Percentiles rank a stretch among this genome's conserved stretches.
phyloP scores from a whole-genome alignment of 768 basidiomycete genomes.

The Panaeolus cyanescens region DNA sequence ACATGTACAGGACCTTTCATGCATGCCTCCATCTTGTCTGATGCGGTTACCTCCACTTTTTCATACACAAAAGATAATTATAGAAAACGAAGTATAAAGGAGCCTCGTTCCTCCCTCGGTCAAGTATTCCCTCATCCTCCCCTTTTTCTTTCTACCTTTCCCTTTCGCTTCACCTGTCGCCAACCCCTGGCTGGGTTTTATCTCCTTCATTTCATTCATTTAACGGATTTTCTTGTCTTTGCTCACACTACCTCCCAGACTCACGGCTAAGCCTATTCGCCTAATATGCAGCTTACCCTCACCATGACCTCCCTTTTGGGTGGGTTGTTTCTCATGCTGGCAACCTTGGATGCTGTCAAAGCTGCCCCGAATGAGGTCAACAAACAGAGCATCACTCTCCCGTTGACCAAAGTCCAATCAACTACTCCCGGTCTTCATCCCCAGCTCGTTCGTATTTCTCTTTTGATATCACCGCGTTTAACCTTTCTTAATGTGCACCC shows the following conservation, averaged over 20 bases:
- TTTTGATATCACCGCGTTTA: not conserved
- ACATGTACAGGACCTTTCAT: not conserved
- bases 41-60: not conserved
- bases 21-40: not conserved
- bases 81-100: not conserved
- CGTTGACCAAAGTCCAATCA: slow-evolving; percentile 1
- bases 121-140: not conserved
- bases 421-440: slow-evolving; percentile 23
- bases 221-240: not conserved
- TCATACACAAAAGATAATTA: not conserved
- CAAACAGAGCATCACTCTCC: slow-evolving; percentile 3
- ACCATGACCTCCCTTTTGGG: slow-evolving; percentile 9
- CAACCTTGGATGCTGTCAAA: not conserved
- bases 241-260: not conserved
- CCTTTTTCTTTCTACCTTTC: not conserved
- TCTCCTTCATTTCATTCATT: not conserved
- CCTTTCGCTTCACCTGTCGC: slow-evolving; percentile 1
- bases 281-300: slow-evolving; percentile 8
- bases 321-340: not conserved
- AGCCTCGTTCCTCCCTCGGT: not conserved
- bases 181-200: not conserved
- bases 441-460: slow-evolving; percentile 32
- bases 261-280: not conserved
- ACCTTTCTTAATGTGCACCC: not conserved
- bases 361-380: not conserved